A percentile compares a stretch with the other conserved stretches of the same genome.
phyloP scores from a whole-genome alignment of 495 filamentous ascomycete genomes.

The Halenospora varia region DNA sequence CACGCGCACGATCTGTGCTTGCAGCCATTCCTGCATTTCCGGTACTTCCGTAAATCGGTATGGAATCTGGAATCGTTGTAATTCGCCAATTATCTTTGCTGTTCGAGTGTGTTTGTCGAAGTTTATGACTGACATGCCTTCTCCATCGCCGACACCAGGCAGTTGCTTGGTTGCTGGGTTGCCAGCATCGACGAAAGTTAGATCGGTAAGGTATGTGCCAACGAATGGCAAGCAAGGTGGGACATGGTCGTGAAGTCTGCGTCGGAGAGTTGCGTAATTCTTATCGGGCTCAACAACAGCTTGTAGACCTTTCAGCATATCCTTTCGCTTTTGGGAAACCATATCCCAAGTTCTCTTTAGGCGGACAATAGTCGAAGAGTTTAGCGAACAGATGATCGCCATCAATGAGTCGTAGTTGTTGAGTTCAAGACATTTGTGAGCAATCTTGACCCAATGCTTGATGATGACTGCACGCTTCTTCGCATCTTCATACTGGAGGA shows the following conservation, averaged over 20 bases:
- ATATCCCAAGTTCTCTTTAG: conserved; percentile 91
- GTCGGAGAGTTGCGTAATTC: conserved; percentile 88
- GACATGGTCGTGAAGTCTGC: conserved; percentile 80
- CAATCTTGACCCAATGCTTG: conserved; percentile 99
- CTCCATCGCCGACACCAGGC: conserved; percentile 41
- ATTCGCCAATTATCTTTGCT: conserved; percentile 89
- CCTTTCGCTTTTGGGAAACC: conserved; percentile 81
- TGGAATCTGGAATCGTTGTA: conserved; percentile 96
- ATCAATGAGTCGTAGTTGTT: conserved; percentile 97
- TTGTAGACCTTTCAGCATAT: conserved; percentile 70
- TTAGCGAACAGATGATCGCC: conserved; percentile 92
- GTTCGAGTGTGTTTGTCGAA: conserved; percentile 97
- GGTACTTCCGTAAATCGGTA: conserved; percentile 81
- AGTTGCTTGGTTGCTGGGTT: conserved; percentile 75
- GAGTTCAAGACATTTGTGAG: conserved; percentile 77
- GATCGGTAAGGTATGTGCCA: conserved; percentile 91
- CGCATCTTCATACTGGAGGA: conserved; percentile 77
- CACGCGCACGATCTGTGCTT: conserved; percentile 76
- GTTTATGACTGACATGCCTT: conserved; percentile 80
- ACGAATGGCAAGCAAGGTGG: conserved; percentile 94
- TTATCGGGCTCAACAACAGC: conserved; percentile 80
- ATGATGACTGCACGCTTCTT: conserved; percentile 89
- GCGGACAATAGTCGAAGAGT: conserved; percentile 87
- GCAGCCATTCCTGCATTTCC: conserved; percentile 93
- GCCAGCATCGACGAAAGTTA: conserved; percentile 86